These are phyloP conservation scores for Gypsophila paniculata DNA, from an alignment of 179 eudicot genomes.

Conservation along the genomic window DNA sequence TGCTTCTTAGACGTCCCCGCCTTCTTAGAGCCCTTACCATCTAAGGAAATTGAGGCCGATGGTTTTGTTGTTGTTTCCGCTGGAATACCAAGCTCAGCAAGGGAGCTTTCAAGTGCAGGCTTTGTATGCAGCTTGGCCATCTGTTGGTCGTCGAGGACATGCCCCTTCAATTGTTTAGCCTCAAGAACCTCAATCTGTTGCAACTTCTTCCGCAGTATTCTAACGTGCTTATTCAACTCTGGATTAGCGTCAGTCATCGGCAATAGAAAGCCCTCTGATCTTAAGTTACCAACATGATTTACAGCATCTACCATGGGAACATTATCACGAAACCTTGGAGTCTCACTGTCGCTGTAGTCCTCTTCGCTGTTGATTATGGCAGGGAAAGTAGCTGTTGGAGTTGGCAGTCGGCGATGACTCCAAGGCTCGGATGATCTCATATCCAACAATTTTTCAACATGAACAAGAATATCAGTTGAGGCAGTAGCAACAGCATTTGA, in stretches of 20 bases:
- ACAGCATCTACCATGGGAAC: constrained; percentile 27
- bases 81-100: constrained; percentile 77
- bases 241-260: constrained; percentile 41
- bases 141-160: constrained; percentile 85
- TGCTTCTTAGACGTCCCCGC: constrained; percentile 56
- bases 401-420: constrained; percentile 88
- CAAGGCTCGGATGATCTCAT: constrained; percentile 78
- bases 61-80: constrained; percentile 32
- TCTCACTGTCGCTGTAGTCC: constrained; percentile 62
- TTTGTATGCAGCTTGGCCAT: constrained; percentile 72
- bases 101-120: constrained; percentile 54
- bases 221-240: constrained; percentile 50
- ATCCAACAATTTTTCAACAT: constrained; percentile 74
- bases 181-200: constrained; percentile 98
- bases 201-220: constrained; percentile 71
- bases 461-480: constrained; percentile 61
- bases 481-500: constrained; percentile 59
- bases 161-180: constrained; percentile 65
- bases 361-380: constrained; percentile 83
- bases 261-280: constrained; percentile 53
- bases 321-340: constrained; percentile 48
- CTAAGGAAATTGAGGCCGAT: constrained; percentile 37
- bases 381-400: constrained; percentile 87
- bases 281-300: constrained; percentile 35
- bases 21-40: constrained; percentile 54